Conservation (phyloP, 2,329 filamentous ascomycete genomes). For the Camillea tinctor region DNA sequence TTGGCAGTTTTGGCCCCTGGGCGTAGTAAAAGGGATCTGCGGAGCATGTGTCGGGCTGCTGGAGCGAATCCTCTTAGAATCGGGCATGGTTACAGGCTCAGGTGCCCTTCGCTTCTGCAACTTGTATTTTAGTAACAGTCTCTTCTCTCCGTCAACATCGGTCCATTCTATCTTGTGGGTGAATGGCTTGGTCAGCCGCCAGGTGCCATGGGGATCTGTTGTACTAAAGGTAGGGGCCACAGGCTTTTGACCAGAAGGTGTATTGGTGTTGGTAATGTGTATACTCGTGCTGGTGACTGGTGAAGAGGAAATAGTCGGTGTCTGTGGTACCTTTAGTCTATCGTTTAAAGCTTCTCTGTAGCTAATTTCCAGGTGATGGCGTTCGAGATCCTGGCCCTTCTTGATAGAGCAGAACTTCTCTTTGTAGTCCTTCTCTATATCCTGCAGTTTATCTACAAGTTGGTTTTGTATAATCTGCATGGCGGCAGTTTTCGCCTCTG, state of each 20-base stretch:
- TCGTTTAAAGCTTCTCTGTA: too few species aligned
- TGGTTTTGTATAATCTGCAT: too few species aligned
- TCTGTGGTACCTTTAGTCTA: too few species aligned
- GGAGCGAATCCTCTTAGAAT: slow-evolving; percentile 10
- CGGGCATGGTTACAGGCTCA: neutral
- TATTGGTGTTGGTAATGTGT: neutral
- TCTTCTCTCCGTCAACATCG: slow-evolving; percentile 9
- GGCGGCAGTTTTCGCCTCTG: too few species aligned
- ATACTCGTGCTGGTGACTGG: too few species aligned
- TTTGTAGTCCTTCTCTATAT: too few species aligned
- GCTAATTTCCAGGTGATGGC: too few species aligned
- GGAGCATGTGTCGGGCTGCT: slow-evolving; percentile 8
- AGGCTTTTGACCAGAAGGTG: neutral
- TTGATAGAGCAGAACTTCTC: too few species aligned
- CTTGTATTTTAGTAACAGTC: slow-evolving; percentile 19
- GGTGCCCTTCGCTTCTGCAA: slow-evolving; percentile 18
- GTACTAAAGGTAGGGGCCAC: neutral
- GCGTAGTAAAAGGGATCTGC: slow-evolving; percentile 11
- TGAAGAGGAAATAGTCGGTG: too few species aligned
- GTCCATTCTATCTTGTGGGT: slow-evolving; percentile 15
- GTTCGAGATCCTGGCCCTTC: too few species aligned
- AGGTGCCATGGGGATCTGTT: neutral
- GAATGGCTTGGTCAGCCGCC: slow-evolving; percentile 1
- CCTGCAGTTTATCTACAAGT: too few species aligned
- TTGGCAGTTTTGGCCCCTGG: slow-evolving; percentile 2